Evolutionary conservation across 1,139 yeast species (phyloP).

Genomic region (Protomyces arabidopsidicola): DNA sequence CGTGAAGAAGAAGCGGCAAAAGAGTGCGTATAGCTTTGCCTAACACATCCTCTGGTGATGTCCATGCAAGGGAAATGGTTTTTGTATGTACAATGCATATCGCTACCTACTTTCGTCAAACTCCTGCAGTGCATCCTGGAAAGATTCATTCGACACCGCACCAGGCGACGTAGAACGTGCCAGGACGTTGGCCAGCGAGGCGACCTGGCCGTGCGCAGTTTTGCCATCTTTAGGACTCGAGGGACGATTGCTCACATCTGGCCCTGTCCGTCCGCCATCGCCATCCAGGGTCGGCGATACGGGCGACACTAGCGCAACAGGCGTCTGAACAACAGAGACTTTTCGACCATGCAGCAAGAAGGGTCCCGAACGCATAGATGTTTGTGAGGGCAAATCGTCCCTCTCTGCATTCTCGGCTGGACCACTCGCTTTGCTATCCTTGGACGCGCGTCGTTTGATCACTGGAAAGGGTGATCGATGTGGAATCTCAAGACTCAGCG

Average conservation of each 20-base stretch:
- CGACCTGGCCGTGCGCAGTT: not conserved
- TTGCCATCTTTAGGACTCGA: not conserved
- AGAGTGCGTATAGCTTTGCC: slow-evolving; percentile 15
- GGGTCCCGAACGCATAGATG: slow-evolving; percentile 16
- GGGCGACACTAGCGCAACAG: slow-evolving; percentile 5
- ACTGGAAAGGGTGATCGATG: not conserved
- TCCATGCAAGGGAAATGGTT: not conserved
- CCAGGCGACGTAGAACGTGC: not conserved
- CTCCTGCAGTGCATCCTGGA: not conserved
- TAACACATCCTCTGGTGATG: not conserved
- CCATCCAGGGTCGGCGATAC: not conserved
- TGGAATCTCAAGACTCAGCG: not conserved
- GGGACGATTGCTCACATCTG: not conserved
- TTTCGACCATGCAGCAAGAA: slow-evolving; percentile 23
- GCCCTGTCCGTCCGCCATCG: not conserved
- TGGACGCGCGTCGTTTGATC: not conserved
- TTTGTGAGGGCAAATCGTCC: not conserved
- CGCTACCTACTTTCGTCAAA: not conserved
- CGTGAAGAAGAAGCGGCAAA: slow-evolving; percentile 47
- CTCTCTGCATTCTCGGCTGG: not conserved
- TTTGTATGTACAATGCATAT: not conserved
- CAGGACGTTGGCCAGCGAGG: not conserved
- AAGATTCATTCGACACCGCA: not conserved
- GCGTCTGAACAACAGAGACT: slow-evolving; percentile 25
- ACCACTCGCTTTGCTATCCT: slow-evolving; percentile 1